A percentile compares a stretch with the other conserved stretches of the same genome.
phyloP scores from a whole-genome alignment of 2,329 filamentous ascomycete genomes.

The Xylariaceae sp. region DNA sequence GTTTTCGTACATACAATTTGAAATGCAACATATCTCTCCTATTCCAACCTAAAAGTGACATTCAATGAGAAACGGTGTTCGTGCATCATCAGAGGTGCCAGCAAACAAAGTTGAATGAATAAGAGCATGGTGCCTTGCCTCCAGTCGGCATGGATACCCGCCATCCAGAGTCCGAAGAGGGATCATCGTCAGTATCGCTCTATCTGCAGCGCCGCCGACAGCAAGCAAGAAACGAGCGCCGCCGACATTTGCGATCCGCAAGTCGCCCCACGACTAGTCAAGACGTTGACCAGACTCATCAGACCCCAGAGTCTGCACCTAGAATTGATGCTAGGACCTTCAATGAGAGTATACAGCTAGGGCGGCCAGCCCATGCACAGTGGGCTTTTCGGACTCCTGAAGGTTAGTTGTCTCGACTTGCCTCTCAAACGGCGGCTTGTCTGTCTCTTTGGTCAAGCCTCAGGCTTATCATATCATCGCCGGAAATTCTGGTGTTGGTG shows the following conservation, averaged over 20 bases:
- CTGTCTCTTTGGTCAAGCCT: neutral
- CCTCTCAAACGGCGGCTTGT: neutral
- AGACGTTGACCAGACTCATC: conserved; percentile 1
- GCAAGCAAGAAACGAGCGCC: conserved; percentile 19
- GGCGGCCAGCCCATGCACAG: conserved; percentile 11
- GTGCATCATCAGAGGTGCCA: too few species aligned
- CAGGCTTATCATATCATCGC: too few species aligned
- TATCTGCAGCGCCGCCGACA: conserved; percentile 12
- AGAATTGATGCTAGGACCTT: neutral
- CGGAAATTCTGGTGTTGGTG: too few species aligned
- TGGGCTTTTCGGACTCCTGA: conserved; percentile 23
- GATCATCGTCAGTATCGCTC: conserved; percentile 8
- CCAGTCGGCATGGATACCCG: conserved; percentile 6
- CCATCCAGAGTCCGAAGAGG: conserved; percentile 5
- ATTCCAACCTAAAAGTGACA: too few species aligned
- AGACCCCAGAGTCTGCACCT: neutral
- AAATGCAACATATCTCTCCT: too few species aligned
- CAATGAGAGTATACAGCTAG: neutral
- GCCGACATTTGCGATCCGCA: conserved; percentile 19
- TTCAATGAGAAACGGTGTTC: too few species aligned
- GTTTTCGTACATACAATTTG: too few species aligned
- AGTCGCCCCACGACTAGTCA: conserved; percentile 14
- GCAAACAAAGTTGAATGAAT: too few species aligned
- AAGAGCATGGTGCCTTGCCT: neutral
- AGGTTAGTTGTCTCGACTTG: conserved; percentile 14